These are phyloP conservation scores for Boletus rex-veris DNA, from an alignment of 768 basidiomycete genomes.

Conservation along the genomic window DNA sequence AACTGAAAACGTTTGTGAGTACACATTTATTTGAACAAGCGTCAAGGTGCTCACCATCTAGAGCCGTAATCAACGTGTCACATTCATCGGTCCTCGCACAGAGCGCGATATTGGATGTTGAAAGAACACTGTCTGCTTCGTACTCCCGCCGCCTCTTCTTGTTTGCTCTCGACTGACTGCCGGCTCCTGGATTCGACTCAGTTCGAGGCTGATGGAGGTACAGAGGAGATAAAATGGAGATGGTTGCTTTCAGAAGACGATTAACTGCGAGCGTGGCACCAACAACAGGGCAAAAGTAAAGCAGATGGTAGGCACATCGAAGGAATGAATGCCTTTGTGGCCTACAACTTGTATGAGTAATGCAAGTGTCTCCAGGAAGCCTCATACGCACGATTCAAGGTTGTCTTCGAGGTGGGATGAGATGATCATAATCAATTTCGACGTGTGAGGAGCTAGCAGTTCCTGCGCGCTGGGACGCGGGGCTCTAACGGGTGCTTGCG, in stretches of 20 bases:
- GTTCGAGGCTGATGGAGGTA: constrained; percentile 40
- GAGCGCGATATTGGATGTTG: constrained; percentile 41
- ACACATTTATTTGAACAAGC: not conserved
- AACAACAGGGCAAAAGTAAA: constrained; percentile 42
- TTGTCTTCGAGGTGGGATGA: constrained; percentile 61
- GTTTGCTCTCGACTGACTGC: constrained; percentile 43
- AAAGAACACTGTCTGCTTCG: constrained; percentile 75
- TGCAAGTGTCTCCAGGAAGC: not conserved
- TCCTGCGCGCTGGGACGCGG: constrained; percentile 43
- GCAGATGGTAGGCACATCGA: constrained; percentile 40
- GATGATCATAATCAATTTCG: constrained; percentile 52
- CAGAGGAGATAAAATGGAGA: constrained; percentile 48
- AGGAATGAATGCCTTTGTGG: constrained; percentile 44
- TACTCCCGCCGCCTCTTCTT: constrained; percentile 70
- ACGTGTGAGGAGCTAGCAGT: constrained; percentile 52
- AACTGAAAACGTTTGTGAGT: constrained; percentile 39
- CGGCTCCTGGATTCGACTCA: constrained; percentile 20
- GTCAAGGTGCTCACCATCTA: constrained; percentile 50
- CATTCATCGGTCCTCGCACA: constrained; percentile 52
- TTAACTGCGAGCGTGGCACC: constrained; percentile 48
- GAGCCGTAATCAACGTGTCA: constrained; percentile 46
- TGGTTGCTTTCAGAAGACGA: constrained; percentile 52
- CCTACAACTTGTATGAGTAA: constrained; percentile 17
- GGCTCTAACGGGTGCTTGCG: not conserved
- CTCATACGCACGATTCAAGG: constrained; percentile 41